Percentiles rank a stretch among this genome's conserved stretches.
Evolutionary conservation across 306 rosid genomes (phyloP).

Genomic region (Canavalia ensiformis): DNA sequence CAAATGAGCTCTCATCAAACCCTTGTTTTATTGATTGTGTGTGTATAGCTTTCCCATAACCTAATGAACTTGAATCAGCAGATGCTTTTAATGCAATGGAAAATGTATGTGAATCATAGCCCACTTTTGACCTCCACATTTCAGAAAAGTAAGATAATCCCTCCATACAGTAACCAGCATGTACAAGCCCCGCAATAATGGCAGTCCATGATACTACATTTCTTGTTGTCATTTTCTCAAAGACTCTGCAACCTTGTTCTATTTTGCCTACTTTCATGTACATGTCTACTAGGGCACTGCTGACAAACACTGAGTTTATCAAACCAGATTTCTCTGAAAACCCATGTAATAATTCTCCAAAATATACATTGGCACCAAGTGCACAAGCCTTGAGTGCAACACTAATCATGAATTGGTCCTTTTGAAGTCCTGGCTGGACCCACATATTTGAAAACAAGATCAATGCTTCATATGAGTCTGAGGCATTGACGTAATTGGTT

Average conservation of each 20-base stretch:
- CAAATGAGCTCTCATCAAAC: conserved; percentile 69
- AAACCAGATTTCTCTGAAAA: conserved; percentile 70
- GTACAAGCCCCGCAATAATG: conserved; percentile 78
- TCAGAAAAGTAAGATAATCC: conserved; percentile 74
- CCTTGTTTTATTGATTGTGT: conserved; percentile 73
- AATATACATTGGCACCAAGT: conserved; percentile 48
- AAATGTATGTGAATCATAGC: conserved; percentile 67
- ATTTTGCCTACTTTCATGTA: conserved; percentile 74
- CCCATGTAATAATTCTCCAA: conserved; percentile 70
- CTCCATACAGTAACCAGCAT: conserved; percentile 59
- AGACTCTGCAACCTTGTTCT: conserved; percentile 65
- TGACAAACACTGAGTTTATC: conserved; percentile 72
- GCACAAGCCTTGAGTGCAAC: conserved; percentile 79
- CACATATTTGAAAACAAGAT: conserved; percentile 63
- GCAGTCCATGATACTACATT: conserved; percentile 85
- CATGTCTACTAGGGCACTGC: conserved; percentile 77
- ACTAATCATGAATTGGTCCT: conserved; percentile 70
- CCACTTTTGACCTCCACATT: conserved; percentile 80
- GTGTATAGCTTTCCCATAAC: conserved; percentile 71
- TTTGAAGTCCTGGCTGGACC: conserved; percentile 55
- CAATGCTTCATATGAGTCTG: conserved; percentile 63
- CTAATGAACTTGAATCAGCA: conserved; percentile 70
- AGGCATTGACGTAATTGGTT: conserved; percentile 62
- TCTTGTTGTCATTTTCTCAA: conserved; percentile 60
- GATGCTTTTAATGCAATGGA: conserved; percentile 78